phyloP scores from a whole-genome alignment of 2,329 filamentous ascomycete genomes.

The Amauroascus niger region DNA sequence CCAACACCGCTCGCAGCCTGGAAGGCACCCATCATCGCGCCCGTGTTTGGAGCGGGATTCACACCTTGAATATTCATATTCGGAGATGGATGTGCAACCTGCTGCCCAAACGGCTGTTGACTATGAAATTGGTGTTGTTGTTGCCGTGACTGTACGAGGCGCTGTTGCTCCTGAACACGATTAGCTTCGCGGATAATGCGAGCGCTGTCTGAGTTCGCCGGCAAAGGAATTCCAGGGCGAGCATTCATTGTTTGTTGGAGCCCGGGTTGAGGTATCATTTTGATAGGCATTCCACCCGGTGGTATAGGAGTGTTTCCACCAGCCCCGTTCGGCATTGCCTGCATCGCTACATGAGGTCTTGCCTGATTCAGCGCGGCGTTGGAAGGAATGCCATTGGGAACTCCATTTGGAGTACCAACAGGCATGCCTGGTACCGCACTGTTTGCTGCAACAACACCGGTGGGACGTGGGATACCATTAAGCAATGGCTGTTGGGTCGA shows the following conservation, averaged over 20 bases:
- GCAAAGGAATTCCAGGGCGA: constrained; percentile 40
- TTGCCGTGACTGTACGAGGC: constrained; percentile 50
- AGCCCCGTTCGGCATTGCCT: constrained; percentile 33
- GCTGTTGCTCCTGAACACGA: constrained; percentile 44
- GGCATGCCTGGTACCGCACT: constrained; percentile 5
- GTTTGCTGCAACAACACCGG: constrained; percentile 37
- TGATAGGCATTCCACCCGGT: constrained; percentile 50
- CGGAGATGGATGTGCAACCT: constrained; percentile 38
- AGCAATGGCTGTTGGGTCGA: constrained; percentile 3
- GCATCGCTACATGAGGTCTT: constrained; percentile 33
- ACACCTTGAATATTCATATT: constrained; percentile 37
- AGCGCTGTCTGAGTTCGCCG: constrained; percentile 45
- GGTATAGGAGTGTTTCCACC: constrained; percentile 43
- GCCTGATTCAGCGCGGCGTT: constrained; percentile 29
- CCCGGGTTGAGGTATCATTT: constrained; percentile 46
- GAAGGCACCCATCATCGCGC: constrained; percentile 38
- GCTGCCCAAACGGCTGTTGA: constrained; percentile 34
- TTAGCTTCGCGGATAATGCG: constrained; percentile 41
- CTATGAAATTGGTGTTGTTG: constrained; percentile 35
- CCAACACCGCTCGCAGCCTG: constrained; percentile 35
- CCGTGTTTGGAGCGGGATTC: constrained; percentile 33
- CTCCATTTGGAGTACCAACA: constrained; percentile 6
- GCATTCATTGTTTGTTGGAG: constrained; percentile 42
- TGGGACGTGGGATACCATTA: constrained; percentile 28
- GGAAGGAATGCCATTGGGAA: constrained; percentile 20